phyloP scores from a whole-genome alignment of 1,139 yeast species.

The Diutina pseudorugosa region DNA sequence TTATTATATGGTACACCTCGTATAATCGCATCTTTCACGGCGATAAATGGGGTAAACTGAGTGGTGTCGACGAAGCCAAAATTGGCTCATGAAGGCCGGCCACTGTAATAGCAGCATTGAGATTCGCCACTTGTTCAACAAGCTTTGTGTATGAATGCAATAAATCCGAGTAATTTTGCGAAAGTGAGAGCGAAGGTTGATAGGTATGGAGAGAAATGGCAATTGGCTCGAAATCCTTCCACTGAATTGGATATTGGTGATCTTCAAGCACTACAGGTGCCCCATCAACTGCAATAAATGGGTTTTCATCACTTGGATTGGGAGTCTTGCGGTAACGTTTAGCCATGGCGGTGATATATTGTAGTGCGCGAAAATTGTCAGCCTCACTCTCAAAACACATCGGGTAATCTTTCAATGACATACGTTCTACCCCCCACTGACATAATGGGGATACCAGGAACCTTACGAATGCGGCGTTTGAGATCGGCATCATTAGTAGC shows the following conservation, averaged over 20 bases:
- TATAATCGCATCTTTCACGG: background rate
- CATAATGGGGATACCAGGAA: slow-evolving; percentile 94
- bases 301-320: background rate
- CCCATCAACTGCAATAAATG: background rate
- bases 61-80: background rate
- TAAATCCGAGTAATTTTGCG: background rate
- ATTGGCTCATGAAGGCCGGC: background rate
- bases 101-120: background rate
- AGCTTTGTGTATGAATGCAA: background rate
- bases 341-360: background rate
- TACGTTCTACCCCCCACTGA: slow-evolving; percentile 91
- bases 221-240: background rate
- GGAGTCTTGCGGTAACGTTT: background rate
- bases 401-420: slow-evolving; percentile 89
- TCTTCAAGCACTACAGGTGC: background rate
- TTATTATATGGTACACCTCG: no score
- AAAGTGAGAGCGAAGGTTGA: background rate
- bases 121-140: background rate
- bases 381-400: slow-evolving; percentile 48
- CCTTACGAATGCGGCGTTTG: slow-evolving; percentile 85
- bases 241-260: background rate
- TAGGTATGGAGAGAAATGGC: background rate
- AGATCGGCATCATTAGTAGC: slow-evolving; percentile 98
- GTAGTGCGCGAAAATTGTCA: background rate
- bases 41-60: background rate